A percentile compares a stretch with the other conserved stretches of the same genome.
Conservation (phyloP, 2,329 filamentous ascomycete genomes). For the Aspergillus hortae region DNA sequence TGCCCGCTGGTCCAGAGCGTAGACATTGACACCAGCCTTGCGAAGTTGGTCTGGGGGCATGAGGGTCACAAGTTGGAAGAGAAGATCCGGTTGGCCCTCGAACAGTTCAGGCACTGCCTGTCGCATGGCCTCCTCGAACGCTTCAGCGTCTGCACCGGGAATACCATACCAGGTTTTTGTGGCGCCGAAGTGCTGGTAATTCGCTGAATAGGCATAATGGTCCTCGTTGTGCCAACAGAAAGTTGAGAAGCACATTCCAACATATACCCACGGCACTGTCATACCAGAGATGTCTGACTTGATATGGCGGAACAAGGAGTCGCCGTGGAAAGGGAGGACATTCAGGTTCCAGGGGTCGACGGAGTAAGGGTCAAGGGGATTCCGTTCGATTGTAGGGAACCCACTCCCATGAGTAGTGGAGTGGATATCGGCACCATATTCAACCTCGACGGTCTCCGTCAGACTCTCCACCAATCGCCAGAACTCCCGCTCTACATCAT, state of each 20-base stretch:
- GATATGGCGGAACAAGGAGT: slow-evolving; percentile 94
- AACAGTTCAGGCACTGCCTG: slow-evolving; percentile 95
- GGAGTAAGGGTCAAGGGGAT: slow-evolving; percentile 81
- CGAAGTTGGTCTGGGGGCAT: slow-evolving; percentile 88
- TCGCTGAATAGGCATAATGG: slow-evolving; percentile 95
- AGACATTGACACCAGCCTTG: slow-evolving; percentile 89
- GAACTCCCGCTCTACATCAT: slow-evolving; percentile 94
- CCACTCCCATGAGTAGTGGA: slow-evolving; percentile 97
- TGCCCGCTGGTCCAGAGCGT: slow-evolving; percentile 90
- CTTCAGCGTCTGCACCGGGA: slow-evolving; percentile 85
- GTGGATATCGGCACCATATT: slow-evolving; percentile 97
- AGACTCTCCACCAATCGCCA: slow-evolving; percentile 93
- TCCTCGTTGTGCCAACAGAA: slow-evolving; percentile 99
- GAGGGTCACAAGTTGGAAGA: slow-evolving; percentile 96
- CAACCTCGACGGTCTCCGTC: slow-evolving; percentile 93
- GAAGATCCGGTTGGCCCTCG: slow-evolving; percentile 90
- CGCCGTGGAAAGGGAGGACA: slow-evolving; percentile 80
- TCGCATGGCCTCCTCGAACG: slow-evolving; percentile 92
- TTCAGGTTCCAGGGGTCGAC: slow-evolving; percentile 96
- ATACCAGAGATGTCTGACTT: slow-evolving; percentile 98
- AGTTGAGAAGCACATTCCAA: slow-evolving; percentile 98
- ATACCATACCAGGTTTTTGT: slow-evolving; percentile 99
- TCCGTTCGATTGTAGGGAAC: slow-evolving; percentile 89
- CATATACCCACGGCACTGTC: slow-evolving; percentile 98
- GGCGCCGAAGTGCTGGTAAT: slow-evolving; percentile 96